These are phyloP conservation scores for Plasmodium knowlesi DNA, from an alignment of 169 alveolate genomes.

Conservation along the genomic window DNA sequence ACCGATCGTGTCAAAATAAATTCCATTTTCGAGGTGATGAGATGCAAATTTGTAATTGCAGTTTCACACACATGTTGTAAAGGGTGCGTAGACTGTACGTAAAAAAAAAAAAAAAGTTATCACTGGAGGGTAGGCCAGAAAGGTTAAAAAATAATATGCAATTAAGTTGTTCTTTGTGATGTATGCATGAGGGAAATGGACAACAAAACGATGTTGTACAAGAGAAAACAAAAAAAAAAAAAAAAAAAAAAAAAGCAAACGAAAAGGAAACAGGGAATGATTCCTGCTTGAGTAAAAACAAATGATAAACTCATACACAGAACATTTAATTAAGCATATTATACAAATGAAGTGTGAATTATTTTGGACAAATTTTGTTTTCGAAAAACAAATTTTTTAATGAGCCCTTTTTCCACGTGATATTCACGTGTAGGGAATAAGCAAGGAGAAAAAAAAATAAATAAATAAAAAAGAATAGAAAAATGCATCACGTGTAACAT, in stretches of 20 bases:
- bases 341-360: neutral
- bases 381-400: neutral
- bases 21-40: neutral
- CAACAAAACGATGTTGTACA: neutral
- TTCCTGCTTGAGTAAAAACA: neutral
- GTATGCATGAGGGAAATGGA: neutral
- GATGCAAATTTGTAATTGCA: neutral
- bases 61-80: neutral
- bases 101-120: neutral
- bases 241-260: conserved; percentile 22
- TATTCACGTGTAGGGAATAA: neutral
- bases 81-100: neutral
- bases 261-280: neutral
- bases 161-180: neutral
- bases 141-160: neutral
- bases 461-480: neutral
- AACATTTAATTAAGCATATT: neutral
- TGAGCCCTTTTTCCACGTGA: neutral
- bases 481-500: neutral
- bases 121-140: neutral
- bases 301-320: neutral
- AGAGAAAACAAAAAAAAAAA: neutral
- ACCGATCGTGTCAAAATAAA: neutral
- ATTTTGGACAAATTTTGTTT: neutral
- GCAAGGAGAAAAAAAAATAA: neutral